Conservation (phyloP, 805 yeast species). For the Yamadazyma phyllophila region DNA sequence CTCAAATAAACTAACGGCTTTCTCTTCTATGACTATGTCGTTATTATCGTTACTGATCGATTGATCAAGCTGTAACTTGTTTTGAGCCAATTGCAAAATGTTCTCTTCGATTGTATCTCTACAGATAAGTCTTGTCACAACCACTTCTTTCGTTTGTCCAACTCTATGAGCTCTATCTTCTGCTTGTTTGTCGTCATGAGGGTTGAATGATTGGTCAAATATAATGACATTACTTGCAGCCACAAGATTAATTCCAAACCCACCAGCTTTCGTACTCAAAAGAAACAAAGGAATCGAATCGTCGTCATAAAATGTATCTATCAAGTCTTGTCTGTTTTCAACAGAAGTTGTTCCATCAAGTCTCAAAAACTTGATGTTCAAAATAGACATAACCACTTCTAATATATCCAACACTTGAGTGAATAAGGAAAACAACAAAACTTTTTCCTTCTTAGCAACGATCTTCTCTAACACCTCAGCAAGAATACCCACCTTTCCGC, state of each 20-base stretch:
- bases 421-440: slow-evolving; percentile 84
- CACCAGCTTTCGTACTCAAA: slow-evolving; percentile 95
- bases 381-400: slow-evolving; percentile 66
- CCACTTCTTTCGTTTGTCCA: slow-evolving; percentile 85
- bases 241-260: slow-evolving; percentile 94
- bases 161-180: slow-evolving; percentile 98
- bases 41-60: slow-evolving; percentile 45
- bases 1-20: slow-evolving; percentile 52
- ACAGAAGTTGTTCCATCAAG: slow-evolving; percentile 94
- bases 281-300: slow-evolving; percentile 79
- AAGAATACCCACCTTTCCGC: slow-evolving; percentile 73
- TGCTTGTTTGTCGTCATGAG: slow-evolving; percentile 98
- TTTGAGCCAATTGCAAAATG: slow-evolving; percentile 79
- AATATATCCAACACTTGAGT: slow-evolving; percentile 89
- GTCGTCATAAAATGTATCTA: slow-evolving; percentile 85
- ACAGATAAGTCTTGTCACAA: slow-evolving; percentile 71
- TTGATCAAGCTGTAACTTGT: slow-evolving; percentile 83
- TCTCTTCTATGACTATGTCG: slow-evolving; percentile 48
- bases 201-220: slow-evolving; percentile 92
- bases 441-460: slow-evolving; percentile 57
- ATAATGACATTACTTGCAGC: slow-evolving; percentile 92
- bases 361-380: slow-evolving; percentile 70
- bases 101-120: slow-evolving; percentile 84
- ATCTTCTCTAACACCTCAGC: slow-evolving; percentile 56
- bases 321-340: slow-evolving; percentile 86